These are phyloP conservation scores for Cyberlindnera veronae DNA, from an alignment of 805 yeast genomes.

Conservation along the genomic window DNA sequence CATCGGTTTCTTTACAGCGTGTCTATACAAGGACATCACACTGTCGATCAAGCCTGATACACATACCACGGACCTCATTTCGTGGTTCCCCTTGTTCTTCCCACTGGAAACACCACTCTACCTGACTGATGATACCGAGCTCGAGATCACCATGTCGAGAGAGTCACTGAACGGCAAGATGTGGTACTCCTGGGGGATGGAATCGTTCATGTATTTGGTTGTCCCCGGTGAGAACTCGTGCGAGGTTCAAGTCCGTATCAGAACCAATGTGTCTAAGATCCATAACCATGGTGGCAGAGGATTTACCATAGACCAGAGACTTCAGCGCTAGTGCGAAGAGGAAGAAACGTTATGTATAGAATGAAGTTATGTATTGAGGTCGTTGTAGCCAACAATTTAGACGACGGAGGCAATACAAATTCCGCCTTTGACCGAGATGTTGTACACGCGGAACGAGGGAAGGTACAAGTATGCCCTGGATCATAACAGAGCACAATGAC, in stretches of 20 bases:
- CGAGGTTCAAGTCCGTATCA: conserved; percentile 32
- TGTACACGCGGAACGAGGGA: too few relatives aligned
- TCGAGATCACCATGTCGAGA: conserved; percentile 51
- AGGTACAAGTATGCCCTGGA: too few relatives aligned
- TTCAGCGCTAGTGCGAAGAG: background rate
- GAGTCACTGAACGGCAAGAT: conserved; percentile 37
- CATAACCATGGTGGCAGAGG: conserved; percentile 37
- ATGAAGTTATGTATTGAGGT: too few relatives aligned
- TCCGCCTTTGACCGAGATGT: too few relatives aligned
- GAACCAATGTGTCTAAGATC: conserved; percentile 38
- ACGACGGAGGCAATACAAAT: too few relatives aligned
- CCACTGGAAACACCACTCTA: conserved; percentile 55
- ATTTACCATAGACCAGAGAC: conserved; percentile 15
- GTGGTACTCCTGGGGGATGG: conserved; percentile 70
- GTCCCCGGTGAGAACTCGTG: conserved; percentile 24
- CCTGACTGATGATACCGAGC: conserved; percentile 50
- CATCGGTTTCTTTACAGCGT: conserved; percentile 71
- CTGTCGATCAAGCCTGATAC: conserved; percentile 49
- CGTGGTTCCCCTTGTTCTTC: conserved; percentile 70
- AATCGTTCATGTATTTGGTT: conserved; percentile 44
- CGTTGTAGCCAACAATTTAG: too few relatives aligned
- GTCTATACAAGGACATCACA: conserved; percentile 53
- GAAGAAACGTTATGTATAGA: too few relatives aligned
- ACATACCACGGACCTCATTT: conserved; percentile 43
- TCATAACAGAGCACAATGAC: too few relatives aligned